A percentile compares a stretch with the other conserved stretches of the same genome.
Conservation (phyloP, 306 rosid genomes). For the Amphicarpaea edgeworthii region DNA sequence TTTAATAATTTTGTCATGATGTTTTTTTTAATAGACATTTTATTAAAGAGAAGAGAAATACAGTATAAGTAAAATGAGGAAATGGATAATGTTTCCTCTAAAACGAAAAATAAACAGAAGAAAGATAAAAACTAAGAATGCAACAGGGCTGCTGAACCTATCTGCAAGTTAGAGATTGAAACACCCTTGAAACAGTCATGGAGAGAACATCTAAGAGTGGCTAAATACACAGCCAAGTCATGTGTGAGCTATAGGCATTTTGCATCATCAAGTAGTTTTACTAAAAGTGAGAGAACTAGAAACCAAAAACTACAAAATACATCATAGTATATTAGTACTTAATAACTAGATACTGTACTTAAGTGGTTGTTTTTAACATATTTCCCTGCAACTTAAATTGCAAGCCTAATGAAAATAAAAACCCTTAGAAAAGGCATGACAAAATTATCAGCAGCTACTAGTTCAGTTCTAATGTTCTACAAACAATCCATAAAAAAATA, state of each 20-base stretch:
- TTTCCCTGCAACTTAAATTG: slow-evolving; percentile 2
- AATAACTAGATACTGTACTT: slow-evolving; percentile 1
- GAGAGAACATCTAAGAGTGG: background rate
- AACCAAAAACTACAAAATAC: background rate
- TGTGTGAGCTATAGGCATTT: background rate
- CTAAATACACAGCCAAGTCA: background rate
- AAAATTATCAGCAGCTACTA: slow-evolving; percentile 19
- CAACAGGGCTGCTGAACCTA: slow-evolving; percentile 23
- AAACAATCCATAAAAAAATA: slow-evolving; percentile 17
- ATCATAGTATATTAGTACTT: slow-evolving; percentile 1
- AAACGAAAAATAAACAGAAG: background rate
- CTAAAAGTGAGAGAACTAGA: slow-evolving; percentile 2
- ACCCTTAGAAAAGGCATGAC: background rate
- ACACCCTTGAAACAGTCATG: slow-evolving; percentile 1
- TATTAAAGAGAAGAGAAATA: background rate
- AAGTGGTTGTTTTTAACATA: slow-evolving; percentile 26
- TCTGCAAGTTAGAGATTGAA: slow-evolving; percentile 27
- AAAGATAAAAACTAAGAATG: slow-evolving; percentile 24
- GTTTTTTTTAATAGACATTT: background rate
- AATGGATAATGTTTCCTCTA: slow-evolving; percentile 2
- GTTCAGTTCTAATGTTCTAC: slow-evolving; percentile 12
- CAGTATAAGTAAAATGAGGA: background rate
- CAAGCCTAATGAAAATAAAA: background rate
- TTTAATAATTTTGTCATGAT: background rate
- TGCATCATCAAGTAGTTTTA: slow-evolving; percentile 27